Evolutionary conservation across 1,284 basidiomycete species (phyloP), one percentile per base, ranked within the genome.

Genomic region (Boletellus deceptivus): DNA sequence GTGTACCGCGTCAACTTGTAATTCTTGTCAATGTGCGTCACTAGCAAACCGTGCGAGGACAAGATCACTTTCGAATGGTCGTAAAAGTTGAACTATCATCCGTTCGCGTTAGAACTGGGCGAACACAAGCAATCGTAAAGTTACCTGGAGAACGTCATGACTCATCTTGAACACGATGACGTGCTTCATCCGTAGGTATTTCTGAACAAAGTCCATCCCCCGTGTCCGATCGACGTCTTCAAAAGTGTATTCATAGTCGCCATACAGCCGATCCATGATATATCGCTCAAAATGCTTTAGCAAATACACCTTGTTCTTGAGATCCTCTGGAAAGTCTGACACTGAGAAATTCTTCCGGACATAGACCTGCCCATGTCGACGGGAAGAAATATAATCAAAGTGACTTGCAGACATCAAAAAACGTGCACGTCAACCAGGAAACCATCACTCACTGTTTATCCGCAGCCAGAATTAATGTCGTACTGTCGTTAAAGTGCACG

Each of bases 81-180:
- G 72, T 92, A 93, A 70, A 98, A 98, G 77, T 98, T 99, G 80
- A 98, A 96, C 91, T 97, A 40, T 29, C 10, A 10, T 13, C 29
- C 42, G 41, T 47, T 36, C 31, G 17, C 16, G 34, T 36, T 24
- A 20, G 35, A 13, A 13, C 11, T 11, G 14, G 25, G 27, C 8
- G 7, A 16, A 17, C 1, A 10, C 17, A 3, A 16, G 6, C 8
- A 34, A 6, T 5, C 31, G n/a, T 37, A 16, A 6, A 65, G 78
- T 47, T 53, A 90, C 92, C 82, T 97, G 95, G 6, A 98, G 72
- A 41, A 91, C 84, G 59, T 94, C 93, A 67, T 97, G 93, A 69
- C 90, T 93, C 67, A 99, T 74, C 72, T 94, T 89, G 79, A 99
- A 99, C 31, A 98, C 86, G 56, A 98, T 96, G 43, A 97, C 93